Evolutionary conservation across 2,329 filamentous ascomycete species (phyloP).

Genomic region (Penicillium hordei): DNA sequence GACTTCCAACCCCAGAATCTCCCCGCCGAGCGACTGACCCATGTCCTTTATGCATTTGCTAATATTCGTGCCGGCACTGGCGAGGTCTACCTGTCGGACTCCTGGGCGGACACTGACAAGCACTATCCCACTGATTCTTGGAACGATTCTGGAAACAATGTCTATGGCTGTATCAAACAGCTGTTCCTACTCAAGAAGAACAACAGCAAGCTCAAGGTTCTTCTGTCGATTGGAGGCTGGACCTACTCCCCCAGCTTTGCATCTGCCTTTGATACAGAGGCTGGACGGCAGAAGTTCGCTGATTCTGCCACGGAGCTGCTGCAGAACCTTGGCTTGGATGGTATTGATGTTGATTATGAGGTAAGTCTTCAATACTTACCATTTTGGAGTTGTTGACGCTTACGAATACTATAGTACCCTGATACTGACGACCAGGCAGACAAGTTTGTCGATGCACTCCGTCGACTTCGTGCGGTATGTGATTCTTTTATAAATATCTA

Average conservation of each 20-base stretch:
- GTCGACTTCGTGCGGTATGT: constrained; percentile 33
- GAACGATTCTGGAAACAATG: constrained; percentile 69
- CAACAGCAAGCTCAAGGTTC: constrained; percentile 72
- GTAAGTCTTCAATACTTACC: constrained; percentile 13
- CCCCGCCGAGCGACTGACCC: constrained; percentile 76
- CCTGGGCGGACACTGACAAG: constrained; percentile 67
- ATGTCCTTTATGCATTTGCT: constrained; percentile 88
- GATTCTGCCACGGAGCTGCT: constrained; percentile 69
- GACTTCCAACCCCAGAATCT: constrained; percentile 84
- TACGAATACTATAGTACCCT: constrained; percentile 30
- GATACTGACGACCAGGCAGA: constrained; percentile 34
- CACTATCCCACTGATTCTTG: constrained; percentile 66
- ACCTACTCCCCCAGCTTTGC: constrained; percentile 74
- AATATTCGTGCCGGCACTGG: constrained; percentile 74
- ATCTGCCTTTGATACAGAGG: constrained; percentile 60
- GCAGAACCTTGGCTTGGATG: constrained; percentile 70
- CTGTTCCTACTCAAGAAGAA: constrained; percentile 72
- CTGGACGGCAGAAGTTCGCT: constrained; percentile 64
- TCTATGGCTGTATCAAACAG: constrained; percentile 76
- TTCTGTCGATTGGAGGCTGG: constrained; percentile 83
- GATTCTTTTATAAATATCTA: background rate
- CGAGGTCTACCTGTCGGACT: constrained; percentile 73
- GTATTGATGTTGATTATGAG: constrained; percentile 47
- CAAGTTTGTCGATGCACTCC: constrained; percentile 38
- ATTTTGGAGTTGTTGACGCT: background rate